These are phyloP conservation scores for Aspergillus glaucus DNA, from an alignment of 2,329 filamentous ascomycete species.

Conservation along the genomic window DNA sequence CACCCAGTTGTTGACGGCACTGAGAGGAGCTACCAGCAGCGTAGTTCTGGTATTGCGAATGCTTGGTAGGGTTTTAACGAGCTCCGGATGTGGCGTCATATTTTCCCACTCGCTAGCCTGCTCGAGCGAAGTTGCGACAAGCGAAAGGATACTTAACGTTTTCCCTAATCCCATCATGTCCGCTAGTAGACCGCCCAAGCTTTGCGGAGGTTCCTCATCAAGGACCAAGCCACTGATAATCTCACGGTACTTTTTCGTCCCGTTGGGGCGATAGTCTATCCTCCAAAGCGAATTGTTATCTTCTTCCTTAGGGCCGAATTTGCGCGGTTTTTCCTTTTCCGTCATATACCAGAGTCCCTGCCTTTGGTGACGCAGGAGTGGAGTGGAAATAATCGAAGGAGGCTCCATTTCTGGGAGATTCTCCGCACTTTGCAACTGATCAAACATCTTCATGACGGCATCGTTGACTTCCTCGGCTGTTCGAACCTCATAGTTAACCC, in stretches of 20 bases:
- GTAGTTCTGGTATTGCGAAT: conserved; percentile 69
- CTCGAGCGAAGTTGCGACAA: conserved; percentile 61
- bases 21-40: conserved; percentile 80
- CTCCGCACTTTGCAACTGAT: conserved; percentile 69
- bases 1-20: conserved; percentile 90
- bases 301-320: conserved; percentile 53
- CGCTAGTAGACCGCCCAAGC: conserved; percentile 67
- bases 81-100: conserved; percentile 42
- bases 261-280: conserved; percentile 49
- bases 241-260: conserved; percentile 65
- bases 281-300: conserved; percentile 74
- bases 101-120: conserved; percentile 59
- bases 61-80: conserved; percentile 24
- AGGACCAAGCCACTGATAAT: conserved; percentile 72
- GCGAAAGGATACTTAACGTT: conserved; percentile 75
- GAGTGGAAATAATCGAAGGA: conserved; percentile 54
- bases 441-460: conserved; percentile 82
- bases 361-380: conserved; percentile 77
- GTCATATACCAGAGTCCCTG: conserved; percentile 85
- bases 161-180: conserved; percentile 91
- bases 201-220: conserved; percentile 56
- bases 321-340: conserved; percentile 62
- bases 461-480: conserved; percentile 80
- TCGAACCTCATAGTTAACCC: conserved; percentile 43
- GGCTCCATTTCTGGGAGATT: conserved; percentile 69